Conservation (phyloP, 2,329 filamentous ascomycete genomes). For the Fulvia fulva region DNA sequence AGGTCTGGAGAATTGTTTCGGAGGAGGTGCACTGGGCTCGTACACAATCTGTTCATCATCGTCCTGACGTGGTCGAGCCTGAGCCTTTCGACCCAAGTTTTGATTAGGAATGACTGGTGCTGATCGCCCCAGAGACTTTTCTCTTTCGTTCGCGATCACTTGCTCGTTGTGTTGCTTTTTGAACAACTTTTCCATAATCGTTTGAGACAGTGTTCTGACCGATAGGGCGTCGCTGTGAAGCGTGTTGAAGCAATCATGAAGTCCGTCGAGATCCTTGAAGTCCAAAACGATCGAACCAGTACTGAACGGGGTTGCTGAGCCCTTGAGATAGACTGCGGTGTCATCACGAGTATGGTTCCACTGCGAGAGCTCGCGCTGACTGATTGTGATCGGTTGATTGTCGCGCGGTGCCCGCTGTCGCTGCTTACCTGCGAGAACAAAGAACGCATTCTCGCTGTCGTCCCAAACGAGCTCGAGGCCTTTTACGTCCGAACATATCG, state of each 20-base stretch:
- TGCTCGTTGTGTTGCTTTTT: not conserved
- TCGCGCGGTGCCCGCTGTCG: not conserved
- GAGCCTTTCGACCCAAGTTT: no score
- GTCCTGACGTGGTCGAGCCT: not conserved
- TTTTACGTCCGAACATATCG: not conserved
- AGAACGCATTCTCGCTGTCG: not conserved
- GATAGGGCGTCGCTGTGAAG: not conserved
- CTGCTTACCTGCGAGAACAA: not conserved
- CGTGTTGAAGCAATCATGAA: not conserved
- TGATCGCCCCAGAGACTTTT: no score
- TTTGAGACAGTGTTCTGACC: not conserved
- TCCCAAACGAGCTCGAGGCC: slow-evolving; percentile 12
- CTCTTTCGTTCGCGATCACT: not conserved
- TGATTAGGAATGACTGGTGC: no score
- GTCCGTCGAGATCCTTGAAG: not conserved
- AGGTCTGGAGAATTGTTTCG: not conserved
- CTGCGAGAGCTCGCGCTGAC: not conserved
- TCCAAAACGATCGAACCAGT: slow-evolving; percentile 12
- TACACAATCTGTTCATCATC: slow-evolving; percentile 13
- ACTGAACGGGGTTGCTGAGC: slow-evolving; percentile 1
- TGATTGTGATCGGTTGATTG: slow-evolving; percentile 1
- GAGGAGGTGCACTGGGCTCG: not conserved
- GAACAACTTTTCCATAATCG: not conserved
- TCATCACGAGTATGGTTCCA: not conserved
- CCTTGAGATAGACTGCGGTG: slow-evolving; percentile 8